Conservation (phyloP, 306 rosid genomes). For the Prunus kanzakura region DNA sequence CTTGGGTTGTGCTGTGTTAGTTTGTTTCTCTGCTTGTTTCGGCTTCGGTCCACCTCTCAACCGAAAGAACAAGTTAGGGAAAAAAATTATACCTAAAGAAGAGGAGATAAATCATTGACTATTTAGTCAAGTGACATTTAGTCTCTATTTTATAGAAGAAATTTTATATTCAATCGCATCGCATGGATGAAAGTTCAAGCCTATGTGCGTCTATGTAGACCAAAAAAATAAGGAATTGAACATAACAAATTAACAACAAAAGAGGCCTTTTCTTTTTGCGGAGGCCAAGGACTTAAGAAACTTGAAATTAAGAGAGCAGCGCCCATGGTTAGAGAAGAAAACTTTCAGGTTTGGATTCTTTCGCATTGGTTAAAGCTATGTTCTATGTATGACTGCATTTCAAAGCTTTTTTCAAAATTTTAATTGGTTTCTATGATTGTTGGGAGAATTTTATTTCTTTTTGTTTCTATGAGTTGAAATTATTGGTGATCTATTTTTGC, state of each 20-base stretch:
- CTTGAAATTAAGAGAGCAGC: too few relatives aligned
- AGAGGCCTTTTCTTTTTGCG: neutral
- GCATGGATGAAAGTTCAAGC: too few relatives aligned
- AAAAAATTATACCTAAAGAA: too few relatives aligned
- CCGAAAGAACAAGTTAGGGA: too few relatives aligned
- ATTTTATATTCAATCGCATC: too few relatives aligned
- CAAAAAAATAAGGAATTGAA: neutral
- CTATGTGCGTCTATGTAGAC: too few relatives aligned
- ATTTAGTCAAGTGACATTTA: too few relatives aligned
- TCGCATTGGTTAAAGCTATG: neutral
- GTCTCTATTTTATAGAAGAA: too few relatives aligned
- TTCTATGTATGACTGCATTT: too few relatives aligned
- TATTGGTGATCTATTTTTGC: neutral
- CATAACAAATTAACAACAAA: neutral
- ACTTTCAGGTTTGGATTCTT: conserved; percentile 39
- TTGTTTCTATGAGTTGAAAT: neutral
- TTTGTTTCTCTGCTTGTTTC: neutral
- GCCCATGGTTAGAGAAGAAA: neutral
- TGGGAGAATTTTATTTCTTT: neutral
- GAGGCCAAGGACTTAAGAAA: neutral
- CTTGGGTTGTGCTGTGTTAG: neutral
- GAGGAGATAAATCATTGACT: too few relatives aligned
- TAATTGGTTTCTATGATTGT: neutral
- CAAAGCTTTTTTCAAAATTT: neutral
- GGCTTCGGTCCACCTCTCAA: neutral